These are phyloP conservation scores for Mercurialis annua DNA, from an alignment of 345 rosid genomes.

Conservation along the genomic window DNA sequence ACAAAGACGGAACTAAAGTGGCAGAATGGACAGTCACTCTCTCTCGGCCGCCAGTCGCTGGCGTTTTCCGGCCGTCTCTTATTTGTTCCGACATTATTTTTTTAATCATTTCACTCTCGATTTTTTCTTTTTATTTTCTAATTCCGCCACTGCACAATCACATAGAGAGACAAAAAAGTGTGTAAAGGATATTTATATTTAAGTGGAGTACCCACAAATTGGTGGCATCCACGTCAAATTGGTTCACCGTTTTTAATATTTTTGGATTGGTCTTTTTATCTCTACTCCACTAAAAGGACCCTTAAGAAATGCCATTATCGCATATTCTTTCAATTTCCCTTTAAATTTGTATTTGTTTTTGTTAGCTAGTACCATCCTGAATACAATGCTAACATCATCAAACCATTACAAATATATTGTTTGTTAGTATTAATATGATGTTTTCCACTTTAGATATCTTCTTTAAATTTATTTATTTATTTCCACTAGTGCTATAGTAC, in stretches of 20 bases:
- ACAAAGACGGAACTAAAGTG: neutral
- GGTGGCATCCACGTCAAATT: slow-evolving; percentile 59
- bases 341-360: slow-evolving; percentile 1
- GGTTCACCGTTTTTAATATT: slow-evolving; percentile 10
- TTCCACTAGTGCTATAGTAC: slow-evolving; percentile 20
- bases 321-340: neutral
- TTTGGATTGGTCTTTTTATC: slow-evolving; percentile 23
- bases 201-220: slow-evolving; percentile 54
- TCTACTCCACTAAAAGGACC: slow-evolving; percentile 45
- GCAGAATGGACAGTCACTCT: neutral
- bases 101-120: neutral
- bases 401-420: slow-evolving; percentile 27
- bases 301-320: slow-evolving; percentile 25
- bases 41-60: no score
- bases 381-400: slow-evolving; percentile 25
- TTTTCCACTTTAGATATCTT: slow-evolving; percentile 32
- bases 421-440: slow-evolving; percentile 34
- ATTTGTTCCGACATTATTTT: no score
- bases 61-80: no score
- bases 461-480: slow-evolving; percentile 24
- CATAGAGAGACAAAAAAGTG: neutral
- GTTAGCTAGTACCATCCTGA: slow-evolving; percentile 15
- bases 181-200: neutral
- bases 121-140: neutral
- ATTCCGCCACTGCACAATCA: no score